Evolutionary conservation across 202 grass and related monocot genomes (phyloP).

Genomic region (Cymbopogon flexuosus): DNA sequence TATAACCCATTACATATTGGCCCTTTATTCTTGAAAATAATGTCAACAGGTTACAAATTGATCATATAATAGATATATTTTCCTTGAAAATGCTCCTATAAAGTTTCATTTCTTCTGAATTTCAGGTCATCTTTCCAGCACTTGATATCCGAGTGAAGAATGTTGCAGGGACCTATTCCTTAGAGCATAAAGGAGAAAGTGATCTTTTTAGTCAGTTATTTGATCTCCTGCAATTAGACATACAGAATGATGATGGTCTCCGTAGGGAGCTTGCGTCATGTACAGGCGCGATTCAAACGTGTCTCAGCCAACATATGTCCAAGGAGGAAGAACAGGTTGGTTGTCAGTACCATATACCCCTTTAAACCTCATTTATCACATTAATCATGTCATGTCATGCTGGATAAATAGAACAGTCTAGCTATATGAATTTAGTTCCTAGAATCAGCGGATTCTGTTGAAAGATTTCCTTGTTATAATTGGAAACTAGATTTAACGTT

Average conservation of each 20-base stretch:
- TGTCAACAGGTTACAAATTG: neutral
- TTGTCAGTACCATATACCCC: conserved; percentile 10
- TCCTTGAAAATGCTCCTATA: neutral
- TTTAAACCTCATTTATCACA: conserved; percentile 6
- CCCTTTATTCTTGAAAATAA: neutral
- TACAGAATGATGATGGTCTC: conserved; percentile 56
- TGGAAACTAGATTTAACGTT: neutral
- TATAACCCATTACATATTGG: neutral
- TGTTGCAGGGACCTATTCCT: conserved; percentile 74
- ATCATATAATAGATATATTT: neutral
- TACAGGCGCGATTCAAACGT: conserved; percentile 75
- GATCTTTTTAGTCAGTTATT: conserved; percentile 67
- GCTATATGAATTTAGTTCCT: conserved; percentile 20
- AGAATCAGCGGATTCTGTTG: neutral
- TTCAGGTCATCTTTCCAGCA: conserved; percentile 90
- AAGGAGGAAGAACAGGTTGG: conserved; percentile 93
- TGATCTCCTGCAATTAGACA: conserved; percentile 53
- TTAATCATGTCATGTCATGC: conserved; percentile 2
- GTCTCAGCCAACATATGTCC: conserved; percentile 87
- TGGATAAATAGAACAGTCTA: conserved; percentile 15
- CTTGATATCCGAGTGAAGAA: conserved; percentile 92
- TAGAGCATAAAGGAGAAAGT: conserved; percentile 84
- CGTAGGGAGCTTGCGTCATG: conserved; percentile 82
- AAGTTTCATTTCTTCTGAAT: conserved; percentile 16
- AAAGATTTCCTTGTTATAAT: neutral